Evolutionary conservation across 768 basidiomycete species (phyloP).

Genomic region (Mycena filopes): DNA sequence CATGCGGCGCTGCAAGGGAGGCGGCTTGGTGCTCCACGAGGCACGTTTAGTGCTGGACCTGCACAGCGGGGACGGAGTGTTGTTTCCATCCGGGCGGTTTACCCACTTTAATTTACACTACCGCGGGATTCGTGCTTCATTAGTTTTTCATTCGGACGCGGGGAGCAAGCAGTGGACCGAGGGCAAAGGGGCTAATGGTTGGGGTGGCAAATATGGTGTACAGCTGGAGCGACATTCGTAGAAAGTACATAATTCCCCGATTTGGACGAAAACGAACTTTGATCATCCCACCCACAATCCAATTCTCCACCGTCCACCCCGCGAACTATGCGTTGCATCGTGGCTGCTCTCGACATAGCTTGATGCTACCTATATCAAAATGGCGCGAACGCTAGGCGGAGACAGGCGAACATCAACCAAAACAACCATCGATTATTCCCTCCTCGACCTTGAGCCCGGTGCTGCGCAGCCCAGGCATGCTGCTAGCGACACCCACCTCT

Average conservation of each 20-base stretch:
- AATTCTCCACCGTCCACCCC: no score
- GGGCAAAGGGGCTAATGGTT: neutral
- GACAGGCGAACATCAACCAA: no score
- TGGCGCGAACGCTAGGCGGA: no score
- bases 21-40: conserved; percentile 1
- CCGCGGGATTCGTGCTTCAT: neutral
- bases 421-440: no score
- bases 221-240: neutral
- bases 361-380: no score
- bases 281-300: no score
- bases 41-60: neutral
- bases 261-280: no score
- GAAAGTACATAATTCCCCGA: no score
- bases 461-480: neutral
- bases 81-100: conserved; percentile 4
- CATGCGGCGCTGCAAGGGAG: neutral
- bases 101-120: conserved; percentile 13
- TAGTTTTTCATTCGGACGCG: neutral
- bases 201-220: neutral
- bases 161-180: neutral
- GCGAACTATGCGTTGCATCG: no score
- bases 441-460: no score
- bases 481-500: conserved; percentile 5
- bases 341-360: no score
- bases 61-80: neutral